Evolutionary conservation across 768 basidiomycete species (phyloP).

Genomic region (Xerocomus brunneocitrinus): DNA sequence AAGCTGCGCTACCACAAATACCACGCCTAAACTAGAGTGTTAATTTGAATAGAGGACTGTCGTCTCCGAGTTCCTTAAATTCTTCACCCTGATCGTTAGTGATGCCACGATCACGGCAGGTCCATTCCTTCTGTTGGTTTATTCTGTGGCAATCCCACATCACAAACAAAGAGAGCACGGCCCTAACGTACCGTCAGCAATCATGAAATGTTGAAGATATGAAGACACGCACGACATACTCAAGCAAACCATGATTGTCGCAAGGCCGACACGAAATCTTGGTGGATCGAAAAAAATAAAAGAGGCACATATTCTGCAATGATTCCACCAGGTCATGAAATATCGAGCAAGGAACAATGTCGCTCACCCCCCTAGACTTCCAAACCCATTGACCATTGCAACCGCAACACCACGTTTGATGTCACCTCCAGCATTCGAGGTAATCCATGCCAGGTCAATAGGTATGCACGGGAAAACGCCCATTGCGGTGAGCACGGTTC

Average conservation of each 20-base stretch:
- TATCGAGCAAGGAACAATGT: conserved; percentile 10
- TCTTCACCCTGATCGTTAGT: conserved; percentile 34
- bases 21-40: conserved; percentile 7
- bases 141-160: conserved; percentile 46
- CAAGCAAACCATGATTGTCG: conserved; percentile 25
- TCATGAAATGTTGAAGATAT: conserved; percentile 15
- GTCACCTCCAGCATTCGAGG: conserved; percentile 52
- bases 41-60: conserved; percentile 52
- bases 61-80: conserved; percentile 45
- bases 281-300: conserved; percentile 40
- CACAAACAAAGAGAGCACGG: conserved; percentile 32
- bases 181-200: conserved; percentile 32
- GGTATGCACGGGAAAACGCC: conserved; percentile 47
- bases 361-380: conserved; percentile 50
- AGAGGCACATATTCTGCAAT: conserved; percentile 35
- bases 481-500: conserved; percentile 42
- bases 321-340: background rate
- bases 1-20: too few species aligned
- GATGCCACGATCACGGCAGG: conserved; percentile 42
- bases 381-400: conserved; percentile 49
- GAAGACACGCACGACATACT: conserved; percentile 12
- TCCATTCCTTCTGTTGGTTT: conserved; percentile 43
- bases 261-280: conserved; percentile 33
- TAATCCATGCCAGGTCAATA: conserved; percentile 47
- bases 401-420: conserved; percentile 44